Conservation (phyloP, 148 eudicot species). For the Vaccinium vitisidaea region DNA sequence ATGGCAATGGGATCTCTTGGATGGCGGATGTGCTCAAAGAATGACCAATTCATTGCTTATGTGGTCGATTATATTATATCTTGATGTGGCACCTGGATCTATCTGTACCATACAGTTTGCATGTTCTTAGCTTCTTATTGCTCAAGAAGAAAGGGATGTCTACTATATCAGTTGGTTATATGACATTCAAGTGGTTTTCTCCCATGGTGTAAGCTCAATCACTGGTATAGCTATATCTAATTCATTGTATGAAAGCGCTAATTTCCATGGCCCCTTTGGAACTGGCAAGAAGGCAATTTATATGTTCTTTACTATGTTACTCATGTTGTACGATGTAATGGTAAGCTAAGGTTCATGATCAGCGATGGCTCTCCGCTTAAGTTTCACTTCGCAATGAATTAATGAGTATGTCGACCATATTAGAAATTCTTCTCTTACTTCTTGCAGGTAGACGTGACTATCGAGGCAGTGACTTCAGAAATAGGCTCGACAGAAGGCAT, state of each 20-base stretch:
- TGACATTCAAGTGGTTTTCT: conserved; percentile 43
- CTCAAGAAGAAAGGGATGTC: conserved; percentile 51
- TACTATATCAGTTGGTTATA: conserved; percentile 37
- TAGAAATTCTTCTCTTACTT: conserved; percentile 23
- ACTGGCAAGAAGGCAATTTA: conserved; percentile 51
- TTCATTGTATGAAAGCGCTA: conserved; percentile 48
- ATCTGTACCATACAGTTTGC: conserved; percentile 26
- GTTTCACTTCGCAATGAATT: conserved; percentile 15
- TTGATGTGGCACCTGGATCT: conserved; percentile 38
- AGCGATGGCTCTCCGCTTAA: conserved; percentile 18
- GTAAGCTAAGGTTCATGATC: conserved; percentile 57
- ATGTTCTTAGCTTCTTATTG: conserved; percentile 28
- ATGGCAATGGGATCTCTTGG: conserved; percentile 33
- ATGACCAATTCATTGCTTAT: conserved; percentile 27
- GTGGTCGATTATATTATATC: conserved; percentile 30
- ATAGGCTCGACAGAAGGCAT: conserved; percentile 67
- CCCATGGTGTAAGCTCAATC: conserved; percentile 48
- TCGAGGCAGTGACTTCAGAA: conserved; percentile 62
- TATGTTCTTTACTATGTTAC: conserved; percentile 59
- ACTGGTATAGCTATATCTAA: conserved; percentile 44
- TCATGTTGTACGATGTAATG: conserved; percentile 53
- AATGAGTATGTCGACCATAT: neutral
- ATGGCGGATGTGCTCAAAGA: conserved; percentile 25
- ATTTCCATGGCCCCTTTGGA: conserved; percentile 50
- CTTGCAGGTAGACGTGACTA: conserved; percentile 60